phyloP scores from a whole-genome alignment of 2,329 filamentous ascomycete species.

The Pseudogymnoascus sp. region DNA sequence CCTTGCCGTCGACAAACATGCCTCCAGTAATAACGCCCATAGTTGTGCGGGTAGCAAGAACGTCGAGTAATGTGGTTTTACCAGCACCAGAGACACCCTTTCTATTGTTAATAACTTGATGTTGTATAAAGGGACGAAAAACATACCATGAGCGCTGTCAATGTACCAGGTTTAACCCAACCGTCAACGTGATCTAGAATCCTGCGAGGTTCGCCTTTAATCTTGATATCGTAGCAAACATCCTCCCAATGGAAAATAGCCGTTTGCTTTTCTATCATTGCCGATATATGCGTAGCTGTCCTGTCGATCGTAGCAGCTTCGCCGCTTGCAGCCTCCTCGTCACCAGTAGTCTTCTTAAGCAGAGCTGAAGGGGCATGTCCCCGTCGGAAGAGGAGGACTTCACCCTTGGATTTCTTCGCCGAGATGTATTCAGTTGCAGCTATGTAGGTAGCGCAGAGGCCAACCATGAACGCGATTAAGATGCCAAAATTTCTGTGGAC shows the following conservation, averaged over 20 bases:
- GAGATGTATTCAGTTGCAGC: conserved; percentile 55
- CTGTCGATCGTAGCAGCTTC: conserved; percentile 13
- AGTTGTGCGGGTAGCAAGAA: conserved; percentile 73
- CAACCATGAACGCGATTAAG: conserved; percentile 70
- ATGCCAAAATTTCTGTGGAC: conserved; percentile 73
- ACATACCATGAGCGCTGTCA: conserved; percentile 53
- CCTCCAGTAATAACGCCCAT: conserved; percentile 84
- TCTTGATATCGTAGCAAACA: conserved; percentile 58
- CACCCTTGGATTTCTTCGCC: conserved; percentile 64
- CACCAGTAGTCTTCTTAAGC: neutral
- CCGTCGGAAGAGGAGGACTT: conserved; percentile 64
- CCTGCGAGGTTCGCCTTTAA: conserved; percentile 49
- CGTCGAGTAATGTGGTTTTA: conserved; percentile 81
- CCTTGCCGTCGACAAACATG: conserved; percentile 59
- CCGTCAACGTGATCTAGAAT: conserved; percentile 75
- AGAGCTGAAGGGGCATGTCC: conserved; percentile 39
- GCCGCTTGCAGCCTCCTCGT: conserved; percentile 11
- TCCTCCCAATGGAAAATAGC: conserved; percentile 65
- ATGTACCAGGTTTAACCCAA: conserved; percentile 64
- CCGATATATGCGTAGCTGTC: conserved; percentile 24
- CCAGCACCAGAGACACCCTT: conserved; percentile 52
- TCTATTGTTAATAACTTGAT: neutral
- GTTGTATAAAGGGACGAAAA: neutral
- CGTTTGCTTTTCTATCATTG: conserved; percentile 54
- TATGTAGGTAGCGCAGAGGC: conserved; percentile 52